These are phyloP conservation scores for Erythrobasidium hasegawianum DNA, from an alignment of 1,284 basidiomycete species.

Conservation along the genomic window DNA sequence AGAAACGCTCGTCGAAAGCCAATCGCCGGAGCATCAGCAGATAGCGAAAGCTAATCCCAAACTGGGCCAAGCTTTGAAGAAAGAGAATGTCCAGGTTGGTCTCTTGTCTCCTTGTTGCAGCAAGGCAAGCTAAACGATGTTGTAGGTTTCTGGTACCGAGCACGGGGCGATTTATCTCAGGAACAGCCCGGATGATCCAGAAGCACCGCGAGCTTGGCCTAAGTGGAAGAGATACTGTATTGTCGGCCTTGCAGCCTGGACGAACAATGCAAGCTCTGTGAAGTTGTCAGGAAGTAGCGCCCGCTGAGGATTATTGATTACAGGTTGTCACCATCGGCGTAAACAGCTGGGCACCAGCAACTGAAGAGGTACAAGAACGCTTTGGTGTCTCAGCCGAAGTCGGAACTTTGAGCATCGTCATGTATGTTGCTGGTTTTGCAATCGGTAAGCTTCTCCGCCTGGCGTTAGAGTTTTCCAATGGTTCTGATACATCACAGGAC, in stretches of 20 bases:
- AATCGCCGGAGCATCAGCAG: constrained; percentile 3
- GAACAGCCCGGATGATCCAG: neutral
- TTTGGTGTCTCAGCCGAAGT: constrained; percentile 61
- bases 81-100: neutral
- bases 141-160: neutral
- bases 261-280: neutral
- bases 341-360: constrained; percentile 1
- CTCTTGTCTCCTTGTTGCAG: too few species aligned
- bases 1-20: neutral
- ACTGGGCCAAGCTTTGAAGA: neutral
- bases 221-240: constrained; percentile 3
- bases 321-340: neutral
- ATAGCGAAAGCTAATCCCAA: neutral
- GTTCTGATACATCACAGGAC: too few species aligned
- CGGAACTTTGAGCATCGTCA: constrained; percentile 52
- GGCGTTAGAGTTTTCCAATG: too few species aligned
- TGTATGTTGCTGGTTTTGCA: constrained; percentile 53
- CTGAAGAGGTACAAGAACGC: neutral
- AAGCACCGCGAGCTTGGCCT: neutral
- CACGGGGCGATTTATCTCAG: neutral
- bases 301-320: neutral
- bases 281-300: neutral
- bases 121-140: too few species aligned
- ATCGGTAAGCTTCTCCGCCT: constrained; percentile 32
- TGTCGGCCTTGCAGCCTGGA: neutral